A percentile compares a stretch with the other conserved stretches of the same genome.
These are phyloP conservation scores for Magnusiomyces suaveolens DNA, from an alignment of 1,139 yeast species.

Conservation along the genomic window DNA sequence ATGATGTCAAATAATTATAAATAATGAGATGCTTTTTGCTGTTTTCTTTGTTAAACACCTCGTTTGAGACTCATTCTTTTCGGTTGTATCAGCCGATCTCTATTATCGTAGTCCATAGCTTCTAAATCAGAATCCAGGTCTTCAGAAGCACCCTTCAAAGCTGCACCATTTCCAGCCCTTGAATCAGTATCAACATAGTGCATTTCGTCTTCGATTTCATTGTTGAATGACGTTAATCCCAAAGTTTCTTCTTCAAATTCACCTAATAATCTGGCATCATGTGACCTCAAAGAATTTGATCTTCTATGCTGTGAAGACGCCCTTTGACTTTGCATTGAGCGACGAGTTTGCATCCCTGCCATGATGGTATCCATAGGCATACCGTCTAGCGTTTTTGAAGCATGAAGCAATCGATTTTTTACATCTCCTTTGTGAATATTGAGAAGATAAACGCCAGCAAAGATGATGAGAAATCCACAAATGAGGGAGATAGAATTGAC, in stretches of 20 bases:
- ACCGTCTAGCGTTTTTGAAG: slow-evolving; percentile 55
- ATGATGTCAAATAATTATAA: too few species aligned
- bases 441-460: slow-evolving; percentile 76
- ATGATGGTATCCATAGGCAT: slow-evolving; percentile 81
- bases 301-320: slow-evolving; percentile 32
- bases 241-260: slow-evolving; percentile 29
- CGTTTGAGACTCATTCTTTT: neutral
- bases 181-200: neutral
- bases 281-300: slow-evolving; percentile 26
- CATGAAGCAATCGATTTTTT: slow-evolving; percentile 34
- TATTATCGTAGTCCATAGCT: neutral
- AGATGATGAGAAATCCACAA: slow-evolving; percentile 79
- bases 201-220: slow-evolving; percentile 7
- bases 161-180: neutral
- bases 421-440: slow-evolving; percentile 63
- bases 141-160: neutral
- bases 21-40: too few species aligned
- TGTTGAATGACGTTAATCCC: slow-evolving; percentile 31
- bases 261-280: slow-evolving; percentile 25
- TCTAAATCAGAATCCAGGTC: slow-evolving; percentile 1
- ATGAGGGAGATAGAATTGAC: slow-evolving; percentile 77
- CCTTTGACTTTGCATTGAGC: slow-evolving; percentile 40
- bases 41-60: neutral
- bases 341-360: slow-evolving; percentile 66
- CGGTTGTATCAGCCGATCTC: slow-evolving; percentile 3